Evolutionary conservation across 345 rosid species (phyloP).

Genomic region (Eucalyptus shirleyi): DNA sequence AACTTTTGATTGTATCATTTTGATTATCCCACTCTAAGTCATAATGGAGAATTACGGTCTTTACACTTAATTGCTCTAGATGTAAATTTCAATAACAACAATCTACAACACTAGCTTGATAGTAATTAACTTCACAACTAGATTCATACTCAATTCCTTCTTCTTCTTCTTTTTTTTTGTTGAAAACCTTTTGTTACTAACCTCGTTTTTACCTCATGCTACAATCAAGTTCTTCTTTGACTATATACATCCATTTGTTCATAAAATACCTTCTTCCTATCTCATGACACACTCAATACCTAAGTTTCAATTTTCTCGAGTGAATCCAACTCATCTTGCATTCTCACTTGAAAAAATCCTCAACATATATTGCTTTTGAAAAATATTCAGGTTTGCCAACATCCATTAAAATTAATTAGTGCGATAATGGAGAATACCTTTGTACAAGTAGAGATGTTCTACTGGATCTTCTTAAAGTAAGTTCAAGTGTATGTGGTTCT

Average conservation of each 20-base stretch:
- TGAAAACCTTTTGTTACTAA: background rate
- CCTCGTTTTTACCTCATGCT: background rate
- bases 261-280: background rate
- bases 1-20: background rate
- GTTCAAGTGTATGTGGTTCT: background rate
- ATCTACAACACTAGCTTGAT: background rate
- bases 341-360: background rate
- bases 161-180: background rate
- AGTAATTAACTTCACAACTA: background rate
- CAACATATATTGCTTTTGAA: background rate
- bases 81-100: background rate
- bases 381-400: background rate
- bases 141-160: background rate
- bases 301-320: background rate
- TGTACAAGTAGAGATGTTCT: background rate
- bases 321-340: background rate
- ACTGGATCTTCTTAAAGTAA: background rate
- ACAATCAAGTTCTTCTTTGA: background rate
- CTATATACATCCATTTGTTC: background rate
- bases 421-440: background rate
- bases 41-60: background rate
- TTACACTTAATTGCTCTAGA: background rate
- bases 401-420: background rate
- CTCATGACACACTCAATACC: background rate
- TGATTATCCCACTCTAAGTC: background rate